These are phyloP conservation scores for Macrophomina tecta DNA, from an alignment of 2,329 filamentous ascomycete genomes.

Conservation along the genomic window DNA sequence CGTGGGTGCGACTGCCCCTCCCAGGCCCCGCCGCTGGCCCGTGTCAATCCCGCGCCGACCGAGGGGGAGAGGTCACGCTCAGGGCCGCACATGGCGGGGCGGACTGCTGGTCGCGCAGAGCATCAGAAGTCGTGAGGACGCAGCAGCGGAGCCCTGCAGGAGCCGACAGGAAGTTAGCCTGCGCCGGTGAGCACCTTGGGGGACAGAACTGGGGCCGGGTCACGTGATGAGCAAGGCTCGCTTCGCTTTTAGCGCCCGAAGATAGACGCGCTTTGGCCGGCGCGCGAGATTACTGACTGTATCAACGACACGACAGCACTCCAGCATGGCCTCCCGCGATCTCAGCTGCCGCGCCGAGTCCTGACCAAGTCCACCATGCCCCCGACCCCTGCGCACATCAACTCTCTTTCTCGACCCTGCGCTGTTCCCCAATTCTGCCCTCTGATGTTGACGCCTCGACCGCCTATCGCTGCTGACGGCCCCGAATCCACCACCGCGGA, in stretches of 20 bases:
- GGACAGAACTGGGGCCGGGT: background rate
- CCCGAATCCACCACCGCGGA: slow-evolving; percentile 14
- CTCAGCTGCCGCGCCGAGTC: slow-evolving; percentile 10
- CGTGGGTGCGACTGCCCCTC: slow-evolving; percentile 26
- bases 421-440: background rate
- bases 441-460: slow-evolving; percentile 21
- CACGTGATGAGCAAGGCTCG: background rate
- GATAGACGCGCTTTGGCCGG: slow-evolving; percentile 18
- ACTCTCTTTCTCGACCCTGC: slow-evolving; percentile 1
- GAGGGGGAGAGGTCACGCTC: background rate
- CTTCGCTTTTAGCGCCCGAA: slow-evolving; percentile 21
- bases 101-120: too few relatives aligned
- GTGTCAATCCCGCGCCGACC: background rate
- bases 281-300: slow-evolving; percentile 9
- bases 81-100: slow-evolving; percentile 3
- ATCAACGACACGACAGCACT: slow-evolving; percentile 16
- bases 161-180: background rate
- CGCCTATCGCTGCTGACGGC: slow-evolving; percentile 14
- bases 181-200: slow-evolving; percentile 1
- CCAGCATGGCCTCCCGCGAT: slow-evolving; percentile 9
- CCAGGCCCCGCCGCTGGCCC: slow-evolving; percentile 13
- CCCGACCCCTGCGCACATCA: slow-evolving; percentile 11
- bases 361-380: slow-evolving; percentile 20
- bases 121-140: too few relatives aligned
- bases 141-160: background rate